Evolutionary conservation across 495 filamentous ascomycete species (phyloP), one percentile per base, ranked within the genome.

Genomic region (Jackrogersella minutella): DNA sequence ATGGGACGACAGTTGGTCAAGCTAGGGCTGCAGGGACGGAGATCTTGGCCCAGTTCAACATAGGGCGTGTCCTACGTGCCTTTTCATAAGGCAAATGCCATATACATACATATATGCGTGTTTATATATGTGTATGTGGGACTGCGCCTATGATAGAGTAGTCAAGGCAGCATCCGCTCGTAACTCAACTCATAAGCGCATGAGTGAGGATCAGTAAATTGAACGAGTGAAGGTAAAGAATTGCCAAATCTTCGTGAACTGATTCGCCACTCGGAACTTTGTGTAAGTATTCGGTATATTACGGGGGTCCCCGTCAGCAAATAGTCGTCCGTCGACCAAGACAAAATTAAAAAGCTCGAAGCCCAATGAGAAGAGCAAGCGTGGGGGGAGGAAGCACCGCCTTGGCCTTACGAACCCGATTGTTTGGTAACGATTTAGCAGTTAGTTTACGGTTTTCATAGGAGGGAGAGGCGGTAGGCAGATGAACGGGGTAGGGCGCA

Each of bases 341-440:
- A 34, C 44, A n/a, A 24, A 22, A 22, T 8, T n/a, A 36, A 22
- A 7, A 16, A 40, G 44, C 21, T 57, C 17, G 16, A 51, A 39
- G 19, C 7, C 36, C 14, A 34, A 55, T 39, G 33, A 40, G 34
- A 37, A 43, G 5, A 50, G 43, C 22, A 16, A 39, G 34, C 39
- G 43, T 43, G 57, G 41, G 57, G 43, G 61, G 3, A 30, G 3
- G 7, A 30, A 30, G 26, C 51, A 37, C 28, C 21, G 22, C 46
- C 21, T 53, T 30, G 14, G 19, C 50, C 46, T 37, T 33, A 53
- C 24, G 37, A 53, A 64, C 66, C 66, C 66, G 66, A 57, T 47
- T 61, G 50, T 64, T 28, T 52, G 66, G 56, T 69, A 64, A 56
- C 60, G 50, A 64, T 64, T 60, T 36, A 22, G 54, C 57, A 37